Conservation (phyloP, 1,139 yeast genomes). For the Yamadazyma blattariae region DNA sequence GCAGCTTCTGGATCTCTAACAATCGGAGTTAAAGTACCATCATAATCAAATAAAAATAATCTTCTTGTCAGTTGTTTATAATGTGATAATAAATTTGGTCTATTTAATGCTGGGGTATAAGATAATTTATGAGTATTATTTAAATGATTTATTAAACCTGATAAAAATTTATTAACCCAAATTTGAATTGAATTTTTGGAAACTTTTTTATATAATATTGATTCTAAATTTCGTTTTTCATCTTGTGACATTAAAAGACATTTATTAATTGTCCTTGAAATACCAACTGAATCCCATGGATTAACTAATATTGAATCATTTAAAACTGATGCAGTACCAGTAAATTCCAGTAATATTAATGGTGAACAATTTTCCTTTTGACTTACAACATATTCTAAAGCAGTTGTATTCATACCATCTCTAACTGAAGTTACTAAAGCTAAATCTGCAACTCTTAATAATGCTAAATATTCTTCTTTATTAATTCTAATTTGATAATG, state of each 20-base stretch:
- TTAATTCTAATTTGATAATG: conserved; percentile 90
- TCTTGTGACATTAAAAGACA: conserved; percentile 51
- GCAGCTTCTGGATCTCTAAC: conserved; percentile 98
- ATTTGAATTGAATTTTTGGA: conserved; percentile 70
- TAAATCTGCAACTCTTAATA: conserved; percentile 84
- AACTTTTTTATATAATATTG: conserved; percentile 60
- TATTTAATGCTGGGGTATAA: conserved; percentile 82
- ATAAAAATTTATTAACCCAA: conserved; percentile 72
- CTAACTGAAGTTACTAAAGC: conserved; percentile 87
- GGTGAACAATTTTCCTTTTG: conserved; percentile 76
- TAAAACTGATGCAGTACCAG: conserved; percentile 84
- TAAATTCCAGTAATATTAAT: conserved; percentile 82
- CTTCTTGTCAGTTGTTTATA: conserved; percentile 66
- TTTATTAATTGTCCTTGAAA: conserved; percentile 77
- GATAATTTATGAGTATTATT: conserved; percentile 43
- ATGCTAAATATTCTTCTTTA: conserved; percentile 84
- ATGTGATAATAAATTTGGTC: conserved; percentile 59
- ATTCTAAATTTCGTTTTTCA: conserved; percentile 44
- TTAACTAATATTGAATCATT: conserved; percentile 82
- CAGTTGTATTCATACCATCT: conserved; percentile 96
- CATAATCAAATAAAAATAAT: conserved; percentile 88
- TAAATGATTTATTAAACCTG: conserved; percentile 51
- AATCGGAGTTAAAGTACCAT: conserved; percentile 95
- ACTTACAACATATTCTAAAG: conserved; percentile 86
- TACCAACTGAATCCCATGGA: conserved; percentile 96